Percentiles rank a stretch among this genome's conserved stretches.
Evolutionary conservation across 2,329 filamentous ascomycete genomes (phyloP).

Genomic region (Calonectria hongkongensis): DNA sequence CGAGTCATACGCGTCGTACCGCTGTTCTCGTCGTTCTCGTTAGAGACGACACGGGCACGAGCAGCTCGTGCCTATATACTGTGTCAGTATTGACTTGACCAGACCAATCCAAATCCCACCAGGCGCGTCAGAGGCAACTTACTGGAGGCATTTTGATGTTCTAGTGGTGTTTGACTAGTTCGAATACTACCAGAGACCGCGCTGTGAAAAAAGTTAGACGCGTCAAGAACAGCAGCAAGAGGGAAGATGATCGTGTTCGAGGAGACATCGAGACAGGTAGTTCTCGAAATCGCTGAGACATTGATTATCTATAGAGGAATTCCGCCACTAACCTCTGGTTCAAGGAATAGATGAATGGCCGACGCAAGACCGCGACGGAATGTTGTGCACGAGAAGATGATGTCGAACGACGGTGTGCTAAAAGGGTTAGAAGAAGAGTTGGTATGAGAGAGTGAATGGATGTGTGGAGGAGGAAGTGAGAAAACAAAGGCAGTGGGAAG

Average conservation of each 20-base stretch:
- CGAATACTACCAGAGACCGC: constrained; percentile 46
- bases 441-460: constrained; percentile 46
- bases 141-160: constrained; percentile 61
- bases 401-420: constrained; percentile 46
- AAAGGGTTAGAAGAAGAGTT: constrained; percentile 53
- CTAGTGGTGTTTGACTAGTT: constrained; percentile 50
- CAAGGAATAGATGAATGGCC: constrained; percentile 57
- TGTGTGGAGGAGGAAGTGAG: constrained; percentile 52
- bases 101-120: constrained; percentile 1
- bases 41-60: constrained; percentile 84
- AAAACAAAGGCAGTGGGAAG: constrained; percentile 51
- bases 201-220: constrained; percentile 51
- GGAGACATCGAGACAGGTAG: constrained; percentile 35
- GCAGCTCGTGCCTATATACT: constrained; percentile 77
- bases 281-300: constrained; percentile 56
- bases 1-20: constrained; percentile 89
- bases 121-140: constrained; percentile 52
- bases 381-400: constrained; percentile 57
- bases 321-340: constrained; percentile 60
- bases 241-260: constrained; percentile 40
- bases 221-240: constrained; percentile 44
- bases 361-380: constrained; percentile 61
- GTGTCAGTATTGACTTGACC: constrained; percentile 40
- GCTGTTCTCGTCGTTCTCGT: constrained; percentile 96
- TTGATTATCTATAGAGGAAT: constrained; percentile 54